These are phyloP conservation scores for Claviceps humidiphila DNA, from an alignment of 2,329 filamentous ascomycete genomes.

Conservation along the genomic window DNA sequence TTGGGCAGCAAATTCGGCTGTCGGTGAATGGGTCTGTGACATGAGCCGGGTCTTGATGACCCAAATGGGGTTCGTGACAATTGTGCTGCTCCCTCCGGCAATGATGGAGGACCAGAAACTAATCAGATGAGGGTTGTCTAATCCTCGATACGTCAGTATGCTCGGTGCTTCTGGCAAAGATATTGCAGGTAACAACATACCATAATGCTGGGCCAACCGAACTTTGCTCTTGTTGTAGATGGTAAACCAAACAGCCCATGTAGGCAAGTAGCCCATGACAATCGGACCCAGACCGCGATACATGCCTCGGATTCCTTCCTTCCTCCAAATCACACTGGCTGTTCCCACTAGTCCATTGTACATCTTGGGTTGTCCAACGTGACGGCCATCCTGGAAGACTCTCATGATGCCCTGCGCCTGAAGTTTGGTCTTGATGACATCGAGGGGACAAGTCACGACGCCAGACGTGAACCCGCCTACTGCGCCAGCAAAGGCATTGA, in stretches of 20 bases:
- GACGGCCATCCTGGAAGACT: constrained; percentile 34
- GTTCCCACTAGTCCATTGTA: constrained; percentile 86
- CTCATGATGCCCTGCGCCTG: constrained; percentile 84
- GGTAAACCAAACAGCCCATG: constrained; percentile 96
- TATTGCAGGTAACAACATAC: constrained; percentile 24
- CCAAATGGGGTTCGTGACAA: constrained; percentile 97
- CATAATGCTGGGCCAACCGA: constrained; percentile 52
- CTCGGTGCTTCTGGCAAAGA: neutral
- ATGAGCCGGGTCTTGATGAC: constrained; percentile 97
- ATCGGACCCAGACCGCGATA: constrained; percentile 92
- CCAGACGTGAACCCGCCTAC: constrained; percentile 85
- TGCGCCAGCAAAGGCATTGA: constrained; percentile 80
- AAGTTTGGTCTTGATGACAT: constrained; percentile 97
- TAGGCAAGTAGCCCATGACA: constrained; percentile 87
- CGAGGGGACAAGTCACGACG: constrained; percentile 87
- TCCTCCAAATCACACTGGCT: constrained; percentile 67
- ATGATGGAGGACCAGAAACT: constrained; percentile 83
- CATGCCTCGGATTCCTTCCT: constrained; percentile 81
- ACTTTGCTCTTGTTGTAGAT: constrained; percentile 86
- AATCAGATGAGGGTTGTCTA: constrained; percentile 64
- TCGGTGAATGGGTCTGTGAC: constrained; percentile 61
- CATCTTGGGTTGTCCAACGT: constrained; percentile 41
- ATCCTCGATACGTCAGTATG: neutral
- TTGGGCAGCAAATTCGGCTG: constrained; percentile 32
- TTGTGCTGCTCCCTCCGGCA: constrained; percentile 82